phyloP scores from a whole-genome alignment of 768 basidiomycete genomes.

The Leucosporidium yakuticum region DNA sequence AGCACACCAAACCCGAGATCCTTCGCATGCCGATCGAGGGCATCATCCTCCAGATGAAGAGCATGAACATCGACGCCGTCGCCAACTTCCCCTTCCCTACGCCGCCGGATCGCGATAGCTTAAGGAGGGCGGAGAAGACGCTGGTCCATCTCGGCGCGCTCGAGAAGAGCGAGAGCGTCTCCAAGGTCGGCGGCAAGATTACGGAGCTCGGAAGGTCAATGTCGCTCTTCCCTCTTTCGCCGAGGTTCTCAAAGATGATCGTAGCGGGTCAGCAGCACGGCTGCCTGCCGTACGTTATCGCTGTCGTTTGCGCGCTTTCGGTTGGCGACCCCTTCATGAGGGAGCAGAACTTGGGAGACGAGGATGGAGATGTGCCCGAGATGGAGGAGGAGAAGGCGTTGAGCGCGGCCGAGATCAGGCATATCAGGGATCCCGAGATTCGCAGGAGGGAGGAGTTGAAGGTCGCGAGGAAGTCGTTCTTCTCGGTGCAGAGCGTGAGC shows the following conservation, averaged over 20 bases:
- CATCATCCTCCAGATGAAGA: slow-evolving; percentile 96
- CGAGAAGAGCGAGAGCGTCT: slow-evolving; percentile 38
- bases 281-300: slow-evolving; percentile 83
- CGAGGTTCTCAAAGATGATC: slow-evolving; percentile 92
- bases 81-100: slow-evolving; percentile 98
- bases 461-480: slow-evolving; percentile 67
- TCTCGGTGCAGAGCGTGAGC: slow-evolving; percentile 69
- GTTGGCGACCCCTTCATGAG: slow-evolving; percentile 94
- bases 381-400: slow-evolving; percentile 43
- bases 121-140: slow-evolving; percentile 74
- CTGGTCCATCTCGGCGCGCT: slow-evolving; percentile 80
- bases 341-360: slow-evolving; percentile 55
- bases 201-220: slow-evolving; percentile 87
- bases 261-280: slow-evolving; percentile 78
- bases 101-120: slow-evolving; percentile 69
- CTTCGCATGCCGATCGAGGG: slow-evolving; percentile 94
- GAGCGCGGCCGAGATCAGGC: slow-evolving; percentile 47
- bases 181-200: slow-evolving; percentile 56
- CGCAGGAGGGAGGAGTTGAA: slow-evolving; percentile 51
- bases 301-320: slow-evolving; percentile 81
- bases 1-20: slow-evolving; percentile 84
- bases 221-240: slow-evolving; percentile 88
- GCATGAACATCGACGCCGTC: slow-evolving; percentile 94
- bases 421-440: slow-evolving; percentile 43
- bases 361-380: slow-evolving; percentile 49